Evolutionary conservation across 164 flowering plant genomes (phyloP).

Genomic region (Vitis cinerea): DNA sequence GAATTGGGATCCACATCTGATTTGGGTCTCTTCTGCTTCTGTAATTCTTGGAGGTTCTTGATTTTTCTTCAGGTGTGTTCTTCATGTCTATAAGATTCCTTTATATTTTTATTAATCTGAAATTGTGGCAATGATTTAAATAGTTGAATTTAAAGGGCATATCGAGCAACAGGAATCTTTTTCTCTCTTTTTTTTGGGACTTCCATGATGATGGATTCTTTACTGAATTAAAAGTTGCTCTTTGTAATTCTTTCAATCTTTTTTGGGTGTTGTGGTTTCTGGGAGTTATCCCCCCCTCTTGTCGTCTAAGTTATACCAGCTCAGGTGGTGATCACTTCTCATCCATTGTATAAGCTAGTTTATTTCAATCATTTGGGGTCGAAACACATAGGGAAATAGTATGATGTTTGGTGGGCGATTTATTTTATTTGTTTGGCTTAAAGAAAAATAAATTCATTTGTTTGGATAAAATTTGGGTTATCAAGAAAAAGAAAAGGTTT

Average conservation of each 20-base stretch:
- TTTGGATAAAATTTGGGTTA: neutral
- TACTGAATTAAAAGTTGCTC: too few relatives aligned
- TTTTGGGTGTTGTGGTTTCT: too few relatives aligned
- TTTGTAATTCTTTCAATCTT: too few relatives aligned
- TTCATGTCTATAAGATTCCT: constrained; percentile 23
- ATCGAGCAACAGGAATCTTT: constrained; percentile 37
- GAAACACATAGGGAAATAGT: neutral
- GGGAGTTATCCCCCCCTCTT: neutral
- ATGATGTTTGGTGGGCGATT: constrained; percentile 23
- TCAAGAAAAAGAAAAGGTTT: too few relatives aligned
- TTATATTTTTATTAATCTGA: constrained; percentile 9
- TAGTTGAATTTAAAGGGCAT: constrained; percentile 15
- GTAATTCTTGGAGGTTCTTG: constrained; percentile 26
- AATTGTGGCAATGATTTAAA: neutral
- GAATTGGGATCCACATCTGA: constrained; percentile 35
- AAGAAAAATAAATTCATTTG: neutral
- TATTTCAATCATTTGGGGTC: constrained; percentile 1
- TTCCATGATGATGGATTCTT: too few relatives aligned
- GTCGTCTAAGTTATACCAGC: constrained; percentile 7
- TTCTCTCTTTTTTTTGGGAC: neutral
- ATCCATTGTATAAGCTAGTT: constrained; percentile 1
- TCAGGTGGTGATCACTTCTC: neutral
- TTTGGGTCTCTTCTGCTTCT: constrained; percentile 34
- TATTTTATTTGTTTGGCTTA: neutral
- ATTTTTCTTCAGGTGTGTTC: constrained; percentile 38